Conservation (phyloP, 768 basidiomycete genomes). For the Amanita pseudoporphyria region DNA sequence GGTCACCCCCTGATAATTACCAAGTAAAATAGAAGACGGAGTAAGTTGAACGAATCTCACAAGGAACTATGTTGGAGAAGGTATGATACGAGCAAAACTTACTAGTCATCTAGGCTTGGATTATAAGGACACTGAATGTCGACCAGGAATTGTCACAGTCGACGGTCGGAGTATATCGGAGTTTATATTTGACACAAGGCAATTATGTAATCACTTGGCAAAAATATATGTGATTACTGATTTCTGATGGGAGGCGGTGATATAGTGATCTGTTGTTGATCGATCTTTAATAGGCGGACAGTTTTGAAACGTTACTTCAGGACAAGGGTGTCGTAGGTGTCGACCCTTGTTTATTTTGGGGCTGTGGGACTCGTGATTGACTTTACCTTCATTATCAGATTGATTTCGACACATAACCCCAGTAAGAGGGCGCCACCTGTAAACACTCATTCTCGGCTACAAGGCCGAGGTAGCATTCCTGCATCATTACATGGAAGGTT, state of each 20-base stretch:
- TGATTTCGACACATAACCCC: not conserved
- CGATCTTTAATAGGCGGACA: not conserved
- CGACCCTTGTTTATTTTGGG: slow-evolving; percentile 1
- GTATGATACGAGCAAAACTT: slow-evolving; percentile 18
- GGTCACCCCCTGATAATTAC: slow-evolving; percentile 61
- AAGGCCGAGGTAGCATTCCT: slow-evolving; percentile 9
- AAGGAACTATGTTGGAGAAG: not conserved
- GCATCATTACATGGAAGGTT: slow-evolving; percentile 6
- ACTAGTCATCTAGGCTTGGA: slow-evolving; percentile 33
- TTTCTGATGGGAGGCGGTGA: slow-evolving; percentile 1
- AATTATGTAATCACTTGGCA: not conserved
- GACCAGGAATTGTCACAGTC: not conserved
- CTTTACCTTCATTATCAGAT: slow-evolving; percentile 4
- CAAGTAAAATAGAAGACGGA: slow-evolving; percentile 8
- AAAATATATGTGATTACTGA: not conserved
- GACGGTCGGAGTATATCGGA: slow-evolving; percentile 18
- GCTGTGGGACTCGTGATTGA: not conserved
- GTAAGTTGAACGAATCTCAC: slow-evolving; percentile 15
- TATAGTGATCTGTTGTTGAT: not conserved
- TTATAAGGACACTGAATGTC: not conserved
- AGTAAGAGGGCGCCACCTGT: slow-evolving; percentile 3
- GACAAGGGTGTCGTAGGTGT: not conserved
- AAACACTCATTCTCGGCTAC: slow-evolving; percentile 8
- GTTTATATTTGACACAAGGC: slow-evolving; percentile 6
- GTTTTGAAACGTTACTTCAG: not conserved